Conservation (phyloP, 768 basidiomycete genomes). For the Russula earlei region DNA sequence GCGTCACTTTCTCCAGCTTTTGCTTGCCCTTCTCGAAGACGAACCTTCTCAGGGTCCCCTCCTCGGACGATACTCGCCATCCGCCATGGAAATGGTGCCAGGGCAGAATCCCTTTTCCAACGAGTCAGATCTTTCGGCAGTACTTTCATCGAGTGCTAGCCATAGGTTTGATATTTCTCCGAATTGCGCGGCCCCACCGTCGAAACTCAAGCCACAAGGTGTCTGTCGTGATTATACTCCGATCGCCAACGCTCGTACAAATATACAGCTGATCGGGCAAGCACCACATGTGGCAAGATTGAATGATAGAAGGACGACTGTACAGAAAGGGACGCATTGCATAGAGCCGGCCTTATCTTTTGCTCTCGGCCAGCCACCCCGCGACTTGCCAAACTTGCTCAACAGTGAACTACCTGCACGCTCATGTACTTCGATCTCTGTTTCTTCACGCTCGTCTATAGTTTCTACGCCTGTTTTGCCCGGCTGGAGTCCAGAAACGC, state of each 20-base stretch:
- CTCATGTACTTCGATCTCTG: conserved; percentile 11
- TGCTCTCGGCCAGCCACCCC: conserved; percentile 2
- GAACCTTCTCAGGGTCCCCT: conserved; percentile 13
- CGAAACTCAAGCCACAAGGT: neutral
- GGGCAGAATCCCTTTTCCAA: neutral
- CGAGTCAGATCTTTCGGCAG: neutral
- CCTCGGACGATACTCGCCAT: conserved; percentile 9
- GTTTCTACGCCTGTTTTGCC: conserved; percentile 14
- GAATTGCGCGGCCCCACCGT: neutral
- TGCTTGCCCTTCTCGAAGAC: conserved; percentile 16
- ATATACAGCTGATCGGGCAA: neutral
- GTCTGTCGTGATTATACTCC: neutral
- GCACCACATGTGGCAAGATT: neutral
- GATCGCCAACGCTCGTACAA: neutral
- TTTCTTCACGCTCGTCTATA: conserved; percentile 16
- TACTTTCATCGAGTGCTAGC: neutral
- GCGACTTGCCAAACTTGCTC: conserved; percentile 13
- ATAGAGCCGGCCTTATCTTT: conserved; percentile 13
- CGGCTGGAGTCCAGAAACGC: conserved; percentile 2
- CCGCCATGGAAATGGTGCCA: conserved; percentile 4
- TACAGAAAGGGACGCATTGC: neutral
- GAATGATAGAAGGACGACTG: neutral
- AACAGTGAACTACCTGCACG: conserved; percentile 9
- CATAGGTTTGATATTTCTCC: neutral
- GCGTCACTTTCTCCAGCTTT: conserved; percentile 15